These are phyloP conservation scores for Coemansia sp. DNA, from an alignment of 192 early-diverging fungal species.

Conservation along the genomic window DNA sequence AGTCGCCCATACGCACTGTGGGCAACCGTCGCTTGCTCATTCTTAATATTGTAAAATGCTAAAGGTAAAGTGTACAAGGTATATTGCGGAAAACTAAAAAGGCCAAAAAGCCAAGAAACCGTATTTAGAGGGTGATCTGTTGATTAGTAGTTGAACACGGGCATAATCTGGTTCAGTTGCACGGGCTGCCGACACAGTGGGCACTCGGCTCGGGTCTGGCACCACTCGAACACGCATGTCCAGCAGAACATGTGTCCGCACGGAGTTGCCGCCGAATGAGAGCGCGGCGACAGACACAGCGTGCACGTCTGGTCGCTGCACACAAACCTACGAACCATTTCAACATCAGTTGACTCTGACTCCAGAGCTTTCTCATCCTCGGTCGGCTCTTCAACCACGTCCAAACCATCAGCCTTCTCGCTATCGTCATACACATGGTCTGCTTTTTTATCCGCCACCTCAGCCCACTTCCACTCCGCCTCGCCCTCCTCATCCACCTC, in stretches of 20 bases:
- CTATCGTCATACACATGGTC: neutral
- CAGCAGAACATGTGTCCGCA: conserved; percentile 98
- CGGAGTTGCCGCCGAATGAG: conserved; percentile 75
- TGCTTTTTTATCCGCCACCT: neutral
- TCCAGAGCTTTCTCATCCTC: neutral
- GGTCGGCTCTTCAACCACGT: no score
- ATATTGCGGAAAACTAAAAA: neutral
- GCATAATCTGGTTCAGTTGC: conserved; percentile 68
- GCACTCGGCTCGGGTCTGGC: conserved; percentile 88
- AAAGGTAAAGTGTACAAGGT: neutral
- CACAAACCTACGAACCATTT: conserved; percentile 37
- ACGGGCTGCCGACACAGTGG: conserved; percentile 87
- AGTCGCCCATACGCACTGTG: conserved; percentile 13
- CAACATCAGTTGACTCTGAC: neutral
- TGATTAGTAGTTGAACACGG: conserved; percentile 71
- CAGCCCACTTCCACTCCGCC: conserved; percentile 5
- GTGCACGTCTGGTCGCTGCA: conserved; percentile 71
- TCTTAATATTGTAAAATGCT: neutral
- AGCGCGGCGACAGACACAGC: conserved; percentile 78
- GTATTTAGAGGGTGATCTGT: neutral
- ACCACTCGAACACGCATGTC: conserved; percentile 92
- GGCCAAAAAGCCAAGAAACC: neutral
- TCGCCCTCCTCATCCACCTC: neutral
- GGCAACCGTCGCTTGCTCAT: conserved; percentile 41
- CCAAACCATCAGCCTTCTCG: no score